phyloP scores from a whole-genome alignment of 2,329 filamentous ascomycete species.

The Trichoderma oligosporum region DNA sequence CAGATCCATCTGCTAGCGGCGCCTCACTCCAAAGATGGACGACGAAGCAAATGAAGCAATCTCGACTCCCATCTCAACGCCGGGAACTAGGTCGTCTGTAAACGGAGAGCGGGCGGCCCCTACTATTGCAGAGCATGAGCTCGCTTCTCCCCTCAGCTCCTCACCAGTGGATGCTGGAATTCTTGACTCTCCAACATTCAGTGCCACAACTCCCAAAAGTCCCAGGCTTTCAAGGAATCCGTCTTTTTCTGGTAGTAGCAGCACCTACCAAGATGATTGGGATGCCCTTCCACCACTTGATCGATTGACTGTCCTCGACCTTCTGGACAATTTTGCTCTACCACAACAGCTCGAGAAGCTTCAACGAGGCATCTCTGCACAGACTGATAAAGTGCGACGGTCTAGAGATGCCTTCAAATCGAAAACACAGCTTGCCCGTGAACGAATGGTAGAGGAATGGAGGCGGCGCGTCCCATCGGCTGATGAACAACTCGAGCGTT shows the following conservation, averaged over 20 bases:
- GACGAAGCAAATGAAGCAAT: conserved; percentile 15
- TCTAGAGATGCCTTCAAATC: conserved; percentile 78
- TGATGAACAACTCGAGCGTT: conserved; percentile 89
- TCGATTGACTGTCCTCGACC: conserved; percentile 83
- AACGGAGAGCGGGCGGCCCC: conserved; percentile 2
- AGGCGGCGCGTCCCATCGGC: conserved; percentile 78
- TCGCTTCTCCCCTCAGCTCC: conserved; percentile 39
- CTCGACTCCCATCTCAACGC: conserved; percentile 11
- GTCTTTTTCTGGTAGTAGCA: conserved; percentile 80
- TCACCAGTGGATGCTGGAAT: conserved; percentile 43
- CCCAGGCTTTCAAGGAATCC: conserved; percentile 66
- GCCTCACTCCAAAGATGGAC: conserved; percentile 5
- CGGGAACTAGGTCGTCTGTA: neutral
- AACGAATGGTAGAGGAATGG: conserved; percentile 91
- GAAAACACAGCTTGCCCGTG: conserved; percentile 72
- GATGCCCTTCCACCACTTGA: conserved; percentile 84
- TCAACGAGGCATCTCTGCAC: conserved; percentile 74
- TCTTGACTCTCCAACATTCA: conserved; percentile 50
- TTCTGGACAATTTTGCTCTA: conserved; percentile 89
- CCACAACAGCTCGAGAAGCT: conserved; percentile 88
- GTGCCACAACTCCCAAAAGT: conserved; percentile 45
- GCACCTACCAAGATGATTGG: conserved; percentile 84
- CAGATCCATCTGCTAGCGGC: neutral
- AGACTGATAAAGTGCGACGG: conserved; percentile 79
- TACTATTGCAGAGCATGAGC: conserved; percentile 42